phyloP scores from a whole-genome alignment of 441 rosid species.

The Mallotus japonicus region DNA sequence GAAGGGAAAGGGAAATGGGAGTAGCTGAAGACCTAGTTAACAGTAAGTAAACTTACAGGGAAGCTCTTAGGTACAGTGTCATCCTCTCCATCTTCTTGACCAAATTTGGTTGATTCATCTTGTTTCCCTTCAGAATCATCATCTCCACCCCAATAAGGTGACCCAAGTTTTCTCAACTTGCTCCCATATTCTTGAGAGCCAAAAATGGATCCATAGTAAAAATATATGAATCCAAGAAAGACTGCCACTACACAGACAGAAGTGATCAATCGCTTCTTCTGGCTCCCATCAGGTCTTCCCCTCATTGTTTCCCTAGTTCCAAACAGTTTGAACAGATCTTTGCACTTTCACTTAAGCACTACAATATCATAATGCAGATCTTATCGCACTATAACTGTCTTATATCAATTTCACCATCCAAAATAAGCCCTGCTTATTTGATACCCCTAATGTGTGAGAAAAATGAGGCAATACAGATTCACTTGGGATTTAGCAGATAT shows the following conservation, averaged over 20 bases:
- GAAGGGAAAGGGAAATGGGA: not conserved
- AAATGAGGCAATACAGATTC: not conserved
- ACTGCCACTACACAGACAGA: constrained; percentile 27
- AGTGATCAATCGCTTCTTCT: constrained; percentile 34
- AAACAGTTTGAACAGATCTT: constrained; percentile 19
- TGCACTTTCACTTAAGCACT: constrained; percentile 16
- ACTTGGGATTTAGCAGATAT: constrained; percentile 1
- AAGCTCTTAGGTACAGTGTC: constrained; percentile 66
- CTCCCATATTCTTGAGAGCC: constrained; percentile 80
- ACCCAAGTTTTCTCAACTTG: constrained; percentile 79
- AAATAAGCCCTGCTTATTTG: not conserved
- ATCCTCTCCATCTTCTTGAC: constrained; percentile 50
- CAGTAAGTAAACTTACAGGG: constrained; percentile 54
- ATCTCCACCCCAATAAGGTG: constrained; percentile 89
- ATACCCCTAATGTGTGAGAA: not conserved
- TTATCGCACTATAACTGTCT: constrained; percentile 26
- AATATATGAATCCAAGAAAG: constrained; percentile 33
- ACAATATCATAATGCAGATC: constrained; percentile 31
- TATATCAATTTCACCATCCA: constrained; percentile 5
- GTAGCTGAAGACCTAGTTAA: not conserved
- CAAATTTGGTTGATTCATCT: constrained; percentile 51
- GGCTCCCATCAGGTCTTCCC: constrained; percentile 35
- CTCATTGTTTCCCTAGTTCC: constrained; percentile 26
- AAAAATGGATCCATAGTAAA: constrained; percentile 53
- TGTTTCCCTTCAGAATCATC: constrained; percentile 57